These are phyloP conservation scores for Blastobotrys americana DNA, from an alignment of 805 yeast species.

Conservation along the genomic window DNA sequence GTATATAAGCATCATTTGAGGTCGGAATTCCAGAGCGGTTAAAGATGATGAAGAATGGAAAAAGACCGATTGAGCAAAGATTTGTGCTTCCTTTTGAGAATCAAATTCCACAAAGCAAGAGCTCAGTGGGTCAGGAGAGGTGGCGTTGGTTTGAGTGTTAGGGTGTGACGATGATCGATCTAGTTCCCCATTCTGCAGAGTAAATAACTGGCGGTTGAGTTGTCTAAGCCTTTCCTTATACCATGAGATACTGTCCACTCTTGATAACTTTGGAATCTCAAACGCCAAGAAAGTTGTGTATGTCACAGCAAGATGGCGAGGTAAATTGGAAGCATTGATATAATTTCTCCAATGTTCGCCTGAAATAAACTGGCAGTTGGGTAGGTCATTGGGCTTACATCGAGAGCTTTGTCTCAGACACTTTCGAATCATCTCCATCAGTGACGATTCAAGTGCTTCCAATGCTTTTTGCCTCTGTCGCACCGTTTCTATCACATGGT, in stretches of 20 bases:
- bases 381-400: constrained; percentile 12
- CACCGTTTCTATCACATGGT: constrained; percentile 32
- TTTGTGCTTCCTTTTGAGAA: constrained; percentile 48
- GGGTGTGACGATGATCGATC: no score
- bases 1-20: background rate
- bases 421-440: constrained; percentile 33
- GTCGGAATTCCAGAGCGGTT: background rate
- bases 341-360: constrained; percentile 34
- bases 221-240: no score
- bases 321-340: constrained; percentile 57
- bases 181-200: no score
- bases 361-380: constrained; percentile 13
- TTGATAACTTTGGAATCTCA: background rate
- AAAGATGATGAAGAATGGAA: constrained; percentile 25
- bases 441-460: constrained; percentile 35
- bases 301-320: constrained; percentile 25
- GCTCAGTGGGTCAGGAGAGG: constrained; percentile 51
- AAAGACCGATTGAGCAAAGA: constrained; percentile 54
- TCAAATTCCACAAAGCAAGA: constrained; percentile 56
- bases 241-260: background rate
- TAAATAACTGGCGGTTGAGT: no score
- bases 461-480: constrained; percentile 28
- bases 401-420: background rate
- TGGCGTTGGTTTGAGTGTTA: no score
- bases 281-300: background rate